Conservation (phyloP, 179 eudicot genomes). For the Corrigiola litoralis region DNA sequence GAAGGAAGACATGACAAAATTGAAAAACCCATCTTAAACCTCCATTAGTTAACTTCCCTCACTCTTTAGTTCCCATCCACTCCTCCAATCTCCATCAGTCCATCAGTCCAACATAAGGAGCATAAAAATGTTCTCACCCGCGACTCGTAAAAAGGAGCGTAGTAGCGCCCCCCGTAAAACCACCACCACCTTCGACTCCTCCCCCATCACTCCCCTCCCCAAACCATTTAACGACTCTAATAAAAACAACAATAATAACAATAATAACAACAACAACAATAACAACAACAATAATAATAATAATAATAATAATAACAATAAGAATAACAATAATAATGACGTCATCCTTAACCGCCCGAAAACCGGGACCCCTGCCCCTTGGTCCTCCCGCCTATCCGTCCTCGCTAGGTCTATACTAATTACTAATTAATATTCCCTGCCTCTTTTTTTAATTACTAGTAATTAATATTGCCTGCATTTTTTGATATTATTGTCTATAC, state of each 20-base stretch:
- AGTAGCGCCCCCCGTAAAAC: conserved; percentile 12
- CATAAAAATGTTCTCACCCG: conserved; percentile 69
- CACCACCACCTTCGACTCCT: conserved; percentile 21
- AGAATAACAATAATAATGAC: conserved; percentile 21
- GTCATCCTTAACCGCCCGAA: conserved; percentile 60
- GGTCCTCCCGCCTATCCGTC: conserved; percentile 85
- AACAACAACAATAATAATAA: too few species aligned
- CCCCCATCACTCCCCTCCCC: conserved; percentile 53
- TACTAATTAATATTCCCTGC: not conserved
- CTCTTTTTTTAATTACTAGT: not conserved
- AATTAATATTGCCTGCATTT: not conserved
- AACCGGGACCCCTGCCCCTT: conserved; percentile 96
- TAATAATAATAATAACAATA: too few species aligned
- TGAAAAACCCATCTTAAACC: not conserved
- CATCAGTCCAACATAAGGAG: too few species aligned
- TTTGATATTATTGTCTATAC: too few species aligned
- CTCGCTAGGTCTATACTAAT: conserved; percentile 51
- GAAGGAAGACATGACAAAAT: too few species aligned
- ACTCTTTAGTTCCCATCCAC: not conserved
- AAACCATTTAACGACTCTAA: conserved; percentile 19
- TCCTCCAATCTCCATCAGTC: conserved; percentile 1
- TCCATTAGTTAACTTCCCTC: not conserved
- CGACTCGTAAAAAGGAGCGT: conserved; percentile 40
- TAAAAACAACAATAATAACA: too few species aligned
- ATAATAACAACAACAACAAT: too few species aligned